A percentile compares a stretch with the other conserved stretches of the same genome.
Evolutionary conservation across 2,329 filamentous ascomycete species (phyloP).

Genomic region (Botrytis elliptica): DNA sequence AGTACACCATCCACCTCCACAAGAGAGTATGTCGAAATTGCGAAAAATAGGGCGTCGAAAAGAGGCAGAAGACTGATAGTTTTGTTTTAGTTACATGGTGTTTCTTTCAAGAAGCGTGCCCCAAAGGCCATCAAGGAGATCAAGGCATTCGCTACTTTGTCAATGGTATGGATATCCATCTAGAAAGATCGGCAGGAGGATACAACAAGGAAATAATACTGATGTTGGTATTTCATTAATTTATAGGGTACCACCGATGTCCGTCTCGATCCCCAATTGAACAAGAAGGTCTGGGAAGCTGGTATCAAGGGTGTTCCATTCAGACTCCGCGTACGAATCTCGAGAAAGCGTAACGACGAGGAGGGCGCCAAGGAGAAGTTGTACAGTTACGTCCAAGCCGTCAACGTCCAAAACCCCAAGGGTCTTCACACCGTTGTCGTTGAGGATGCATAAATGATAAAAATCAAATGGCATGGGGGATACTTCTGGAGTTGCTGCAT

Average conservation of each 20-base stretch:
- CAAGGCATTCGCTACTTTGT: constrained; percentile 84
- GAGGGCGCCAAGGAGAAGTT: constrained; percentile 99
- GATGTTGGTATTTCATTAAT: constrained; percentile 29
- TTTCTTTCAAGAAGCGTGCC: constrained; percentile 99
- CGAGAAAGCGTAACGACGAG: constrained; percentile 99
- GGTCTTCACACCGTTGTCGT: constrained; percentile 91
- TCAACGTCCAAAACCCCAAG: constrained; percentile 99
- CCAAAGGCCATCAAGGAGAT: constrained; percentile 99
- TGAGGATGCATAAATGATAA: constrained; percentile 56
- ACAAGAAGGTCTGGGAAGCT: constrained; percentile 99
- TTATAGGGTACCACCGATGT: constrained; percentile 90
- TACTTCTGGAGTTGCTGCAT: constrained; percentile 38
- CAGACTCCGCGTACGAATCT: constrained; percentile 97
- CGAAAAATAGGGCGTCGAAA: constrained; percentile 11
- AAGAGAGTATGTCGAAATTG: constrained; percentile 77
- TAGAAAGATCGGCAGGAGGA: not conserved
- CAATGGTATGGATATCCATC: constrained; percentile 73
- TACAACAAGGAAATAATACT: not conserved
- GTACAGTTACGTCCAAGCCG: constrained; percentile 99
- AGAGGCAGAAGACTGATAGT: constrained; percentile 48
- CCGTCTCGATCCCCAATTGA: constrained; percentile 95
- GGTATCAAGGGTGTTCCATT: constrained; percentile 98
- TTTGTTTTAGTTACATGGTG: constrained; percentile 79
- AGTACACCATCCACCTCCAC: constrained; percentile 99
- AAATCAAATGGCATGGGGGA: constrained; percentile 30